Conservation (phyloP, 495 filamentous ascomycete species). For the Viridothelium virens region DNA sequence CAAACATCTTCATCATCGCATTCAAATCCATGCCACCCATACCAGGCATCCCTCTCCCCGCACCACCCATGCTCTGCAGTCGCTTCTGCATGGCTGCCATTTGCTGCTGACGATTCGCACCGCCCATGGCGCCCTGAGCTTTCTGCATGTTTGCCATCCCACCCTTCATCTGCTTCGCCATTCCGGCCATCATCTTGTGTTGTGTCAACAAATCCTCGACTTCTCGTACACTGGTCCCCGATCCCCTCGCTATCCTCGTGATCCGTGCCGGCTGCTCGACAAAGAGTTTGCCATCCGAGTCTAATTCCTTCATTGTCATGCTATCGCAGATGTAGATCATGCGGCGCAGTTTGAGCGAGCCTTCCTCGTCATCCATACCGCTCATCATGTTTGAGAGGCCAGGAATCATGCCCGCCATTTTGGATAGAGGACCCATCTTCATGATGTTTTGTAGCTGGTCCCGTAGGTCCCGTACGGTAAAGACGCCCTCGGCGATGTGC, state of each 20-base stretch:
- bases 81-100: slow-evolving; percentile 97
- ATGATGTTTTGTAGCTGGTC: slow-evolving; percentile 96
- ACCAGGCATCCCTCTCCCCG: slow-evolving; percentile 16
- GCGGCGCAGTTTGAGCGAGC: slow-evolving; percentile 80
- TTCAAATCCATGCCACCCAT: slow-evolving; percentile 29
- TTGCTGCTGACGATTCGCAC: slow-evolving; percentile 82
- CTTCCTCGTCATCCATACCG: slow-evolving; percentile 95
- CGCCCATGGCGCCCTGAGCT: slow-evolving; percentile 82
- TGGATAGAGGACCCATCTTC: slow-evolving; percentile 98
- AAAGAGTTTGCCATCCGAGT: slow-evolving; percentile 90
- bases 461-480: slow-evolving; percentile 87
- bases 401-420: slow-evolving; percentile 98
- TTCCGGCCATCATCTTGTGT: slow-evolving; percentile 96
- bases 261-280: slow-evolving; percentile 87
- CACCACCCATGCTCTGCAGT: slow-evolving; percentile 83
- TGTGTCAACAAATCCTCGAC: slow-evolving; percentile 97
- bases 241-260: slow-evolving; percentile 83
- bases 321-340: slow-evolving; percentile 99
- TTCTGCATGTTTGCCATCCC: slow-evolving; percentile 95
- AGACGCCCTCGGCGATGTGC: slow-evolving; percentile 92
- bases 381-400: slow-evolving; percentile 86
- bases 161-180: slow-evolving; percentile 98
- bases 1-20: slow-evolving; percentile 34
- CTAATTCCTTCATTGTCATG: slow-evolving; percentile 92
- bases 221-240: slow-evolving; percentile 84